phyloP scores from a whole-genome alignment of 2,329 filamentous ascomycete genomes.

The Botrytis elliptica region DNA sequence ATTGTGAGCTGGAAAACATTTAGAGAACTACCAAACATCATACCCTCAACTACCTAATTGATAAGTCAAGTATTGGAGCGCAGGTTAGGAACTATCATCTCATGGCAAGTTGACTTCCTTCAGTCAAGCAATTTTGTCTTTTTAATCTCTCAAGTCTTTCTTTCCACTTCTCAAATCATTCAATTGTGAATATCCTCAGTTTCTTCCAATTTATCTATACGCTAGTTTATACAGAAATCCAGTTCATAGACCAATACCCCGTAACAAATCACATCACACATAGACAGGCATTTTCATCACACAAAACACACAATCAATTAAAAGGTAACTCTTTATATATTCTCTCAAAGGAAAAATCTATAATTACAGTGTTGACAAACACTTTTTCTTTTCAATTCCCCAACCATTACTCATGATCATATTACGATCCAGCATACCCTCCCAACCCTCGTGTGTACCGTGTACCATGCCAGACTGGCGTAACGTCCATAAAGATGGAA shows the following conservation, averaged over 20 bases:
- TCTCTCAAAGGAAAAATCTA: neutral
- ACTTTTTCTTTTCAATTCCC: neutral
- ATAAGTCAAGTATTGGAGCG: neutral
- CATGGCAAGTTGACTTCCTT: neutral
- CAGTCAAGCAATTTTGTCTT: neutral
- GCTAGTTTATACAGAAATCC: too few species aligned
- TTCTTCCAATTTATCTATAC: too few species aligned
- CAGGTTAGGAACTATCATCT: neutral
- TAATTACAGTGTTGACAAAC: neutral
- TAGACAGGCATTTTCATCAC: neutral
- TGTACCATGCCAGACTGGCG: slow-evolving; percentile 30
- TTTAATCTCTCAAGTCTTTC: too few species aligned
- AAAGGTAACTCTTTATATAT: neutral
- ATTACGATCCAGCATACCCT: neutral
- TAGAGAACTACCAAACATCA: neutral
- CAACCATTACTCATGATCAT: neutral
- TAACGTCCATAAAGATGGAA: slow-evolving; percentile 29
- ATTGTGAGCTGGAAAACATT: neutral
- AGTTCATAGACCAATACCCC: too few species aligned
- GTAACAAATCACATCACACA: neutral
- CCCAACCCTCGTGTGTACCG: neutral
- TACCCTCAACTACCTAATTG: neutral
- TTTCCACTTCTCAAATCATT: too few species aligned
- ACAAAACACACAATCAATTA: neutral
- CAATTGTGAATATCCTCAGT: too few species aligned